Conservation (phyloP, 306 rosid species). For the Arachis hypogaea region DNA sequence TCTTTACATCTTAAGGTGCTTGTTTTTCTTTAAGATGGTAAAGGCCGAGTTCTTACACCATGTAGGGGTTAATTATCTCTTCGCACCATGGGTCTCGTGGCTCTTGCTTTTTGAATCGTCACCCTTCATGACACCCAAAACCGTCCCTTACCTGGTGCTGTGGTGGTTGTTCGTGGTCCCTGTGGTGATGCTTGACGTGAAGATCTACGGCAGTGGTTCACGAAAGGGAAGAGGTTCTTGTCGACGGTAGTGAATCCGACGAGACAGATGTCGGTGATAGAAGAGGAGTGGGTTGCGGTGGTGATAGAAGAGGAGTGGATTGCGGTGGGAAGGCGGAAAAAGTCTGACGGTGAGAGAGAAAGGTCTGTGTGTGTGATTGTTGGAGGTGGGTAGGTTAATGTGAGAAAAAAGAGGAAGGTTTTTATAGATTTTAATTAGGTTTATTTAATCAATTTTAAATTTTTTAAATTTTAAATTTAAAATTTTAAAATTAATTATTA, state of each 20-base stretch:
- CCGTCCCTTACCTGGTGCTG: slow-evolving; percentile 32
- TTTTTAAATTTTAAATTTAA: too few species aligned
- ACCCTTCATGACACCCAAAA: slow-evolving; percentile 43
- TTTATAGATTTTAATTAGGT: too few species aligned
- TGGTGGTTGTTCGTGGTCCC: slow-evolving; percentile 62
- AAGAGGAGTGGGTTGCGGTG: slow-evolving; percentile 23
- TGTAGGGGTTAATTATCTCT: slow-evolving; percentile 65
- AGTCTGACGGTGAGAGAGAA: too few species aligned
- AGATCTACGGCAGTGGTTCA: slow-evolving; percentile 80
- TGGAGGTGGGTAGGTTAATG: too few species aligned
- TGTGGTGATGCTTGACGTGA: slow-evolving; percentile 55
- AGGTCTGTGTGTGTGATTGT: too few species aligned
- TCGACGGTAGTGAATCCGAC: slow-evolving; percentile 60
- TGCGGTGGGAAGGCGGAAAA: too few species aligned
- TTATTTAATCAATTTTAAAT: too few species aligned
- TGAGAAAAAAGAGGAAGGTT: too few species aligned
- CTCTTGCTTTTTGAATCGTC: slow-evolving; percentile 59
- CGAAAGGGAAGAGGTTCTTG: slow-evolving; percentile 56
- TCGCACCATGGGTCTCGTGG: slow-evolving; percentile 69
- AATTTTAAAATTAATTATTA: too few species aligned
- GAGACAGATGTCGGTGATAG: slow-evolving; percentile 67
- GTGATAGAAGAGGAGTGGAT: too few species aligned
- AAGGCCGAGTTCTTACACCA: slow-evolving; percentile 62
- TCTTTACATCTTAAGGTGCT: slow-evolving; percentile 57
- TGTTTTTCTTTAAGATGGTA: slow-evolving; percentile 58